A percentile compares a stretch with the other conserved stretches of the same genome.
These are phyloP conservation scores for Komagataella pseudopastoris DNA, from an alignment of 805 yeast genomes.

Conservation along the genomic window DNA sequence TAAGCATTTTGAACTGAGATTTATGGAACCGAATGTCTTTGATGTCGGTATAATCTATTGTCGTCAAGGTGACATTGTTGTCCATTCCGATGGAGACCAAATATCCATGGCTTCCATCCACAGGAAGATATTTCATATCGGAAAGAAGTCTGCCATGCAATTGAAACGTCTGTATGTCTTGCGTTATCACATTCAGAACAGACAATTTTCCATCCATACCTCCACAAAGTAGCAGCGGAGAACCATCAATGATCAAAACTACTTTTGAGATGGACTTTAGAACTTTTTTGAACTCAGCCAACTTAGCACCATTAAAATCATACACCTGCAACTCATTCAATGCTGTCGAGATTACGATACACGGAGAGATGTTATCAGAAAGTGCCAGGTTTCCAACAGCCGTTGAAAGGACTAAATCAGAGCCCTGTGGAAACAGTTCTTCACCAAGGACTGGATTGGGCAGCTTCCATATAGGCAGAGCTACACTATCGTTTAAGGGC, in stretches of 20 bases:
- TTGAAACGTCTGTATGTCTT: constrained; percentile 6
- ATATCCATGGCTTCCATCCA: constrained; percentile 13
- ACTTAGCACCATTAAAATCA: neutral
- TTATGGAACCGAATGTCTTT: constrained; percentile 8
- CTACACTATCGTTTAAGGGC: neutral
- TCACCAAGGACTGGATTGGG: neutral
- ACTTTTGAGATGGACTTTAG: neutral
- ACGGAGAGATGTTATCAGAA: neutral
- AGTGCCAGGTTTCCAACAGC: neutral
- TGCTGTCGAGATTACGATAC: neutral
- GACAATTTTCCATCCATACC: constrained; percentile 19
- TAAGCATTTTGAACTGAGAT: constrained; percentile 20
- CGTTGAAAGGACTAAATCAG: neutral
- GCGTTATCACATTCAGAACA: constrained; percentile 2
- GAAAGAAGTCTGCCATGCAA: constrained; percentile 18
- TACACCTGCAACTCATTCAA: neutral
- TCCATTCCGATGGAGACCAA: constrained; percentile 54
- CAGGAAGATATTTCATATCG: constrained; percentile 7
- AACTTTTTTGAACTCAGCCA: neutral
- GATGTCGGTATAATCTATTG: constrained; percentile 10
- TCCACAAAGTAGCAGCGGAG: constrained; percentile 12
- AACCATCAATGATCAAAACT: constrained; percentile 8
- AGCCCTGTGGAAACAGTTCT: neutral
- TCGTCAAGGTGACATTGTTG: constrained; percentile 23
- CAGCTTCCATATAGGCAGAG: neutral